A percentile compares a stretch with the other conserved stretches of the same genome.
Evolutionary conservation across 371 early-diverging fungal genomes (phyloP).

Genomic region (Neoconidiobolus thromboides): DNA sequence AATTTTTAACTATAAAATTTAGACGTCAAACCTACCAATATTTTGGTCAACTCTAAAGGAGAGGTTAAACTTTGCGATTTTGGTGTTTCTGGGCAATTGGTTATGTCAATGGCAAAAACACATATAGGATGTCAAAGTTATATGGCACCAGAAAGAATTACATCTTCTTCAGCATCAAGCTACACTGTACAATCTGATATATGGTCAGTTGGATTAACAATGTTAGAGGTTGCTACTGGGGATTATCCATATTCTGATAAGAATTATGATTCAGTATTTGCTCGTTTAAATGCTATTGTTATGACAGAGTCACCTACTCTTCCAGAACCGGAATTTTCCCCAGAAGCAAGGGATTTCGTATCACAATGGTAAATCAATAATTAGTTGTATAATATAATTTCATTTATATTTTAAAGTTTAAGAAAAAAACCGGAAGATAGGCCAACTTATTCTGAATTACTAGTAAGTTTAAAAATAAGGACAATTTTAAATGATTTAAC

Average conservation of each 20-base stretch:
- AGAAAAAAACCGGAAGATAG: conserved; percentile 49
- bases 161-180: conserved; percentile 24
- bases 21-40: conserved; percentile 92
- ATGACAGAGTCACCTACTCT: conserved; percentile 54
- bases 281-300: conserved; percentile 73
- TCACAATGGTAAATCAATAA: conserved; percentile 32
- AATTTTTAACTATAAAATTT: neutral
- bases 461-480: conserved; percentile 13
- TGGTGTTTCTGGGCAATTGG: conserved; percentile 73
- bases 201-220: conserved; percentile 83
- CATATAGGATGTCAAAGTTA: conserved; percentile 87
- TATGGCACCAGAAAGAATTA: conserved; percentile 81
- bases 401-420: conserved; percentile 22
- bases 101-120: conserved; percentile 78
- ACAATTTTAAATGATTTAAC: neutral
- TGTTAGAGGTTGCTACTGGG: conserved; percentile 79
- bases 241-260: conserved; percentile 54
- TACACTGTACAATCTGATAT: conserved; percentile 69
- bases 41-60: conserved; percentile 64
- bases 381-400: neutral
- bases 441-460: conserved; percentile 44
- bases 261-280: conserved; percentile 53
- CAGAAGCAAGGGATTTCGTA: conserved; percentile 58
- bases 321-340: conserved; percentile 40
- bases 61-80: conserved; percentile 89